Evolutionary conservation across 2,329 filamentous ascomycete species (phyloP).

Genomic region (Sporothrix brunneoviolacea): DNA sequence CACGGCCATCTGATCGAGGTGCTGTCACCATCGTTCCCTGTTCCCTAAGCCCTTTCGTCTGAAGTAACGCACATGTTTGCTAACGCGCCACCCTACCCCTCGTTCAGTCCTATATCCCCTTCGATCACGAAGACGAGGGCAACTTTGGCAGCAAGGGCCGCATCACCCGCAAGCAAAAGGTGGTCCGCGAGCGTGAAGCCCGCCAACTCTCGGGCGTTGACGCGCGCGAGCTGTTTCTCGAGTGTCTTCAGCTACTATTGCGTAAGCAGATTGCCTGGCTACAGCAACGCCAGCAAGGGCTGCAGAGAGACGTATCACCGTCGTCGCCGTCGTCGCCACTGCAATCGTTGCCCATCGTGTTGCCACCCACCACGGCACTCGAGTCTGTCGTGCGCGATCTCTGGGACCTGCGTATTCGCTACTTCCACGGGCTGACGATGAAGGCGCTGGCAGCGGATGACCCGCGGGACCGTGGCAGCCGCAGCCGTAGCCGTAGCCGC

Average conservation of each 20-base stretch:
- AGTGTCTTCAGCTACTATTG: constrained; percentile 77
- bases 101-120: constrained; percentile 35
- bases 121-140: constrained; percentile 58
- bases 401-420: constrained; percentile 65
- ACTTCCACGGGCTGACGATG: constrained; percentile 48
- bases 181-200: constrained; percentile 45
- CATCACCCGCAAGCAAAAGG: constrained; percentile 50
- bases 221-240: constrained; percentile 72
- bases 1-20: constrained; percentile 76
- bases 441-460: constrained; percentile 25
- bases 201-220: constrained; percentile 57
- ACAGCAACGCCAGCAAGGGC: constrained; percentile 58
- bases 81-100: background rate
- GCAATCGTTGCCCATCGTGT: no score
- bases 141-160: constrained; percentile 57
- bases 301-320: no score
- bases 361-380: constrained; percentile 52
- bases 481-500: constrained; percentile 18
- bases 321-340: no score
- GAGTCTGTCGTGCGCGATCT: constrained; percentile 76
- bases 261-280: constrained; percentile 75
- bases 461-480: constrained; percentile 4
- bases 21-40: constrained; percentile 17
- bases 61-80: no score
- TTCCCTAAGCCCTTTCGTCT: background rate